A percentile compares a stretch with the other conserved stretches of the same genome.
phyloP scores from a whole-genome alignment of 2,329 filamentous ascomycete species.

The Botrytis byssoidea region DNA sequence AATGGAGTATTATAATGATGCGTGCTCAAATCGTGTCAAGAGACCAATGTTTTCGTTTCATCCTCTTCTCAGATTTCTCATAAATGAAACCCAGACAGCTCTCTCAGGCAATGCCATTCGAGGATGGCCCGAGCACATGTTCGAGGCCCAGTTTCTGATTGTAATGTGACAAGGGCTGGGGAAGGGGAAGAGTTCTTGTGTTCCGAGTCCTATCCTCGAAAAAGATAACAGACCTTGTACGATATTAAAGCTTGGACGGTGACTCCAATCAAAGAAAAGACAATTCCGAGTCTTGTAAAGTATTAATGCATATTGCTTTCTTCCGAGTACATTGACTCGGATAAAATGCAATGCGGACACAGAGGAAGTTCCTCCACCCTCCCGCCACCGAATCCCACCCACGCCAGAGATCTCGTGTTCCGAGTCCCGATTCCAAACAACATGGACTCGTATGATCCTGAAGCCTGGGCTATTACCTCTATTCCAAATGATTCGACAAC shows the following conservation, averaged over 20 bases:
- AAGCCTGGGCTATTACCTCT: neutral
- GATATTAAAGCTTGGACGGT: neutral
- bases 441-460: neutral
- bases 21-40: neutral
- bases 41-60: neutral
- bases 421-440: neutral
- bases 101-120: neutral
- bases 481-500: neutral
- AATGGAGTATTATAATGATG: neutral
- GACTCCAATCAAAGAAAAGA: neutral
- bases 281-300: neutral
- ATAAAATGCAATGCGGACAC: neutral
- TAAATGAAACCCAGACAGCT: neutral
- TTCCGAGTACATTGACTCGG: neutral
- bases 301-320: neutral
- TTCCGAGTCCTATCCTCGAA: neutral
- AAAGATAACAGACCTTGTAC: neutral
- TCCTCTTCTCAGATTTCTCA: neutral
- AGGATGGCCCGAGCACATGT: constrained; percentile 4
- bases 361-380: neutral
- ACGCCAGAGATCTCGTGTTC: neutral
- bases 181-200: neutral
- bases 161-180: neutral
- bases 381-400: neutral
- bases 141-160: neutral